These are phyloP conservation scores for Hanseniaspora thailandica DNA, from an alignment of 805 yeast genomes.

Conservation along the genomic window DNA sequence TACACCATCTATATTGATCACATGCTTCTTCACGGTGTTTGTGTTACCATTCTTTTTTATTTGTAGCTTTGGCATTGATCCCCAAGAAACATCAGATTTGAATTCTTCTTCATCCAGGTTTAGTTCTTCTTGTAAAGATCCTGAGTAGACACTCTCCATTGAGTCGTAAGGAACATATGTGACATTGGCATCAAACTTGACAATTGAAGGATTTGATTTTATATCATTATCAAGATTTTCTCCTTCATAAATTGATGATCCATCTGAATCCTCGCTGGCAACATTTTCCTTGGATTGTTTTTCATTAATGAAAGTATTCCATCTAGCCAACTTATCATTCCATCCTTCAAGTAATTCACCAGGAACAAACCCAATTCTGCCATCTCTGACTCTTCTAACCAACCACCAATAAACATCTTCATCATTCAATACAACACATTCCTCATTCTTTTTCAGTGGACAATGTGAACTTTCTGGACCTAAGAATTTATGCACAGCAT, in stretches of 20 bases:
- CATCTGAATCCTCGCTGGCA: not conserved
- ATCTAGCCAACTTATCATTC: constrained; percentile 77
- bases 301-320: constrained; percentile 87
- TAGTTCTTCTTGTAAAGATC: constrained; percentile 23
- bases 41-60: constrained; percentile 20
- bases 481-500: constrained; percentile 74
- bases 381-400: constrained; percentile 47
- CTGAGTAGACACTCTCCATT: constrained; percentile 6
- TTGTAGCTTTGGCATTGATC: constrained; percentile 24
- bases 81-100: constrained; percentile 29
- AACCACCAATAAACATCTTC: constrained; percentile 97
- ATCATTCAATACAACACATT: constrained; percentile 72
- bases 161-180: constrained; percentile 13
- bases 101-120: constrained; percentile 21
- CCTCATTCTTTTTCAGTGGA: constrained; percentile 63
- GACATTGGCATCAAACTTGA: constrained; percentile 6
- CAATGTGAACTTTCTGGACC: constrained; percentile 94
- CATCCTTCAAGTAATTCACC: constrained; percentile 91
- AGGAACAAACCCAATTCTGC: constrained; percentile 85
- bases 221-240: too few species aligned
- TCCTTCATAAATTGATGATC: not conserved
- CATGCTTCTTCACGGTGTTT: not conserved
- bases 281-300: constrained; percentile 21
- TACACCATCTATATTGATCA: constrained; percentile 14
- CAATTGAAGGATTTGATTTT: not conserved